A percentile compares a stretch with the other conserved stretches of the same genome.
Evolutionary conservation across 2,329 filamentous ascomycete genomes (phyloP).

Genomic region (Pseudogymnoascus sp.): DNA sequence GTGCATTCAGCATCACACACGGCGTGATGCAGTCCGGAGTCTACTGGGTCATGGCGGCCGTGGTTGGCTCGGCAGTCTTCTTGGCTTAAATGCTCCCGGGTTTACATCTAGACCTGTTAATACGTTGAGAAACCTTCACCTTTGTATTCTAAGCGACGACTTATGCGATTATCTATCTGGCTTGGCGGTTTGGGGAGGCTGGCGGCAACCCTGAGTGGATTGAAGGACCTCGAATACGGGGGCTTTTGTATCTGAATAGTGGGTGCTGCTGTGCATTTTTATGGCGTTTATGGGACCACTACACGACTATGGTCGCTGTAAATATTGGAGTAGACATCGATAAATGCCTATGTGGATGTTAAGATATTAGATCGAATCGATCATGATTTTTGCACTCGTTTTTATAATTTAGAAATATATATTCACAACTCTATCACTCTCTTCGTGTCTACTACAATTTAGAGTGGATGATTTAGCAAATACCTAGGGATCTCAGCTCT

Average conservation of each 20-base stretch:
- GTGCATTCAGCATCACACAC: neutral
- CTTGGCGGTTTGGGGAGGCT: neutral
- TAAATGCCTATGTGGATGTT: neutral
- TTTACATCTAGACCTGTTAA: neutral
- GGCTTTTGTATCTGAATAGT: neutral
- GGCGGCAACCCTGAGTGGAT: neutral
- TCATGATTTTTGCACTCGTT: neutral
- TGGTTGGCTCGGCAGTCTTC: slow-evolving; percentile 20
- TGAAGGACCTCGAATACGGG: neutral
- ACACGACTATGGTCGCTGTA: neutral
- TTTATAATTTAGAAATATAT: neutral
- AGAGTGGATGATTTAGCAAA: neutral
- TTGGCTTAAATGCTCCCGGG: neutral
- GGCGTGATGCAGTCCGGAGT: slow-evolving; percentile 16
- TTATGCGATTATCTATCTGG: neutral
- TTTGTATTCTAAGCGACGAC: neutral
- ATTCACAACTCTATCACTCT: neutral
- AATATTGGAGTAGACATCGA: neutral
- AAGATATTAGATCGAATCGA: neutral
- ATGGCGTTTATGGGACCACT: neutral
- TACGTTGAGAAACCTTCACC: neutral
- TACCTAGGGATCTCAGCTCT: neutral
- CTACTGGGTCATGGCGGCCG: slow-evolving; percentile 24
- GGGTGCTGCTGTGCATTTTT: neutral
- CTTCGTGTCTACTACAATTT: neutral